Evolutionary conservation across 2,329 filamentous ascomycete genomes (phyloP), one percentile per base, ranked within the genome.

Genomic region (Diaporthe nobilis): DNA sequence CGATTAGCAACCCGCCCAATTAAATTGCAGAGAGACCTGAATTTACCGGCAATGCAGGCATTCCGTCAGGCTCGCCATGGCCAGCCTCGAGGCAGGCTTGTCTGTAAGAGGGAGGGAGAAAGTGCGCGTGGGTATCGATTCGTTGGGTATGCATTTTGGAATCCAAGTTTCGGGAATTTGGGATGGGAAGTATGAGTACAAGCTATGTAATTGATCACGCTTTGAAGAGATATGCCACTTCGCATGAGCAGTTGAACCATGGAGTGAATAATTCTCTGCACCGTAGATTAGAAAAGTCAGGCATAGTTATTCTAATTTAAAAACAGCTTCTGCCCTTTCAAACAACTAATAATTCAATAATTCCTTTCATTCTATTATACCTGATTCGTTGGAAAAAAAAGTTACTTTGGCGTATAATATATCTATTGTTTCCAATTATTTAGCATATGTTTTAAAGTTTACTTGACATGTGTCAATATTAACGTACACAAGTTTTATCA

Each of bases 41-140:
- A 72, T 77, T n/a, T 78, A 82, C 80, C 3, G 86, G 86, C 28
- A 87, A 83, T 1, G 78, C 83, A 12, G 87, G 87, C 87, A 89
- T 89, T 53, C 88, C 88, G 77, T 89, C 87, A 7, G 85, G 85
- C 47, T 87, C 82, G 4, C 79, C 79, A 79, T 87, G 84, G 58
- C 86, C 86, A 74, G 85, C 81, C 20, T 83, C 77, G 10, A 83
- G 77, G 67, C 86, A 84, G 1, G 84, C 85, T 61, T 83, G 75
- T 42, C 83, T 82, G 77, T 88, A 89, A 75, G 79, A 79, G 2
- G 84, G 82, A 2, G 86, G 84, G 7, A 88, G 82, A 79, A 85
- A 87, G 80, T 89, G 87, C 2, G 85, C 83, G 79, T 90, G 88
- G 6, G 87, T 84, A 77, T 90, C 88, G 71, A 89, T 87, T 17